Base-by-base conservation (phyloP, 176 grass and related monocot species). In the Urochloa ruziziensis region DNA sequence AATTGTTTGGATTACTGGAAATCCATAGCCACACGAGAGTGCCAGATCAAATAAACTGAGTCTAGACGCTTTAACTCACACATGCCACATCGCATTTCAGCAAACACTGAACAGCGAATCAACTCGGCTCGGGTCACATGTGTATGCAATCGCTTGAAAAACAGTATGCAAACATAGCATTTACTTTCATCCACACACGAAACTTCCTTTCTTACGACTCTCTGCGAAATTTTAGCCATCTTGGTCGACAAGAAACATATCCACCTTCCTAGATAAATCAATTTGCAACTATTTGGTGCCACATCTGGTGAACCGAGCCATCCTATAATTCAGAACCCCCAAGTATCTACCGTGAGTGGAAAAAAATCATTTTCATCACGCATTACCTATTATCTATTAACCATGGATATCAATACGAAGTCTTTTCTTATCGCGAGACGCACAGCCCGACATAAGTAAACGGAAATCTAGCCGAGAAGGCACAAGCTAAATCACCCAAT, bases 401-500 rank as follows among this genome's bases (percentile, higher is more conserved):
- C n/a, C n/a, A n/a, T n/a, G n/a, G n/a, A n/a, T n/a, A n/a, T n/a
- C n/a, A n/a, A n/a, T n/a, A n/a, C n/a, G n/a, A n/a, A 7, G 17
- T 4, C 3, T 51, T 51, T 51, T 51, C 46, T 54, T n/a, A 9
- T 52, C 51, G 21, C 40, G 18, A 47, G 13, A 49, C 33, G n/a
- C 63, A 6, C 36, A 61, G 40, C 32, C 33, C 36, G 33, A 39
- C 62, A 76, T 29, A 12, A 66, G 24, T 12, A 36, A 62, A 62
- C 18, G 13, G 7, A 66, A 47, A 69, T 52, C 69, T 62, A 56
- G 7, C 10, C 52, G 23, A 24, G 43, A 43, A 51, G 10, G 1
- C 66, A 68, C 10, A 49, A 33, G 69, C 35, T 39, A 40, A 75
- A 27, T 25, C 69, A 77, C 35, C 35, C 53, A 81, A 86, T 79